These are phyloP conservation scores for Cystobasidium sp. DNA, from an alignment of 1,284 basidiomycete species.

Conservation along the genomic window DNA sequence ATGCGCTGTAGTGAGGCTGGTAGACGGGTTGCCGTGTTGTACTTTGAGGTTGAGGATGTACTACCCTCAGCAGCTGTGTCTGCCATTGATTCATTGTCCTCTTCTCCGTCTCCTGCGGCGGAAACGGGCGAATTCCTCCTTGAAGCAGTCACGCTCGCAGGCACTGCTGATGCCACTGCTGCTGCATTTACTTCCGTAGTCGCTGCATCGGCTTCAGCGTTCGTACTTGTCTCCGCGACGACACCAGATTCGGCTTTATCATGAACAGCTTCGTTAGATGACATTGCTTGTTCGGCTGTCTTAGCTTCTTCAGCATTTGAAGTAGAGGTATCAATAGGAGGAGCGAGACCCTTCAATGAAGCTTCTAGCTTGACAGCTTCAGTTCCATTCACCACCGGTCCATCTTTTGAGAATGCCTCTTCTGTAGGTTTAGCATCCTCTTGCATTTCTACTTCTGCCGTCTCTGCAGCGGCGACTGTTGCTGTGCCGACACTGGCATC, in stretches of 20 bases:
- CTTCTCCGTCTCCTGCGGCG: slow-evolving; percentile 2
- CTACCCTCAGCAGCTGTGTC: neutral
- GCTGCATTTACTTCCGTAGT: neutral
- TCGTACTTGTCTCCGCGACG: neutral
- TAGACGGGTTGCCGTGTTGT: slow-evolving; percentile 16
- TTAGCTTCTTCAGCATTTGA: neutral
- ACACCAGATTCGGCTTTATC: slow-evolving; percentile 8
- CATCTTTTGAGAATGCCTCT: neutral
- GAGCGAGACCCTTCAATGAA: neutral
- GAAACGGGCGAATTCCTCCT: slow-evolving; percentile 9
- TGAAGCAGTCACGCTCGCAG: slow-evolving; percentile 1
- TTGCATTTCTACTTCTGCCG: slow-evolving; percentile 4
- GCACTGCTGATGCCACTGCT: neutral
- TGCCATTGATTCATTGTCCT: slow-evolving; percentile 24
- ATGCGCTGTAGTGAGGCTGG: slow-evolving; percentile 30
- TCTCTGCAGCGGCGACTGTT: slow-evolving; percentile 14
- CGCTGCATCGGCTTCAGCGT: neutral
- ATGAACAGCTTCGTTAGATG: slow-evolving; percentile 27
- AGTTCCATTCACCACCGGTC: neutral
- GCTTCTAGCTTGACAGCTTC: slow-evolving; percentile 13
- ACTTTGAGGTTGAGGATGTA: neutral
- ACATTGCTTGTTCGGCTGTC: slow-evolving; percentile 29
- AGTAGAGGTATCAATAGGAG: neutral
- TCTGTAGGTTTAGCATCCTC: neutral
- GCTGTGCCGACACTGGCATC: neutral